Evolutionary conservation across 2,329 filamentous ascomycete species (phyloP), one percentile per base, ranked within the genome.

Genomic region (Cladosporium velox): DNA sequence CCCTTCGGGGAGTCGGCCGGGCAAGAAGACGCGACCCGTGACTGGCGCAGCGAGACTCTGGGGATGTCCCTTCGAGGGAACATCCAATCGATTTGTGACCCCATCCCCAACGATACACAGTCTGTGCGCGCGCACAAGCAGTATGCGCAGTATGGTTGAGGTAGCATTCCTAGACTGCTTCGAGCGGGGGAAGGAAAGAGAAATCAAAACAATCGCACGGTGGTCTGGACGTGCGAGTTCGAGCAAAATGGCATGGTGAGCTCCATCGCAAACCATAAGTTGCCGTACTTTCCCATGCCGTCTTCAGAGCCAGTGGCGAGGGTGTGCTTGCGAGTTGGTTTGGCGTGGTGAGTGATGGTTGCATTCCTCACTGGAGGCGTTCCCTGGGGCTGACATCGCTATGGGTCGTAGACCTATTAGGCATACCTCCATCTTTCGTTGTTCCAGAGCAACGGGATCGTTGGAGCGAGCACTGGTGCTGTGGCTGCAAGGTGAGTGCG

Each of bases 281-380:
- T 38, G 34, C 21, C 2, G 47, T 32, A 12, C 32, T 54, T 55
- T 59, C 41, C 51, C 32, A 44, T 58, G 52, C 38, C 28, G 26
- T 65, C 52, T 59, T 65, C 28, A 35, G 18, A 47, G 28, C 34
- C 24, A 5, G 47, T 54, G 57, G 57, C 57, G 58, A 59, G 47
- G 64, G 64, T 55, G 55, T 59, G 55, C 30, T 65, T 57, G 55
- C 57, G 64, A 54, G 41, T 44, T 54, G 51, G 54, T 65, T 60
- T 35, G 32, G 64, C 44, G 64, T 41, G 44, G 64, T 54, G 30
- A 60, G 57, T 59, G 51, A 60, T 54, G 64, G 70, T 71, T 71
- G 71, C 73, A 75, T 74, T 75, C 73, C 73, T 72, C 63, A 58
- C 66, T 64, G 63, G 71, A 73, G 71, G 72, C 70, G 71, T 72